A percentile compares a stretch with the other conserved stretches of the same genome.
phyloP scores from a whole-genome alignment of 2,329 filamentous ascomycete genomes.

The Talaromyces sp. region DNA sequence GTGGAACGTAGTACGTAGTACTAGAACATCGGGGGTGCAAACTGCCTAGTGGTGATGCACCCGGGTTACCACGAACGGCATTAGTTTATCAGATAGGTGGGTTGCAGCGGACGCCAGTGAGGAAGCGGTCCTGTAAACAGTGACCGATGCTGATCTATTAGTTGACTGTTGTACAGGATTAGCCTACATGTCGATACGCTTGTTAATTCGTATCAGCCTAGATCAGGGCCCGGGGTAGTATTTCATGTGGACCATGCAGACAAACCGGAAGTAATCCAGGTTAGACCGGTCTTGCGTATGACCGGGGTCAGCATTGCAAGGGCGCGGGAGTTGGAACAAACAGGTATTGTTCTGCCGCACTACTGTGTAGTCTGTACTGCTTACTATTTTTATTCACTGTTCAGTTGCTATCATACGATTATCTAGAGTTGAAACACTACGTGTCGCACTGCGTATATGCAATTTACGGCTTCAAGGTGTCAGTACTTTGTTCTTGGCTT shows the following conservation, averaged over 20 bases:
- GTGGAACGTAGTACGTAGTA: background rate
- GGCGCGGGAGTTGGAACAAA: too few relatives aligned
- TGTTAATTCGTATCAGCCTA: background rate
- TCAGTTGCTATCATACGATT: background rate
- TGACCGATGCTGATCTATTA: background rate
- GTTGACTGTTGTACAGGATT: background rate
- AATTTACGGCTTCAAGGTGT: background rate
- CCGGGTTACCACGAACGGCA: background rate
- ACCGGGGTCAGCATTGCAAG: background rate
- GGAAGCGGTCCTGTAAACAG: background rate
- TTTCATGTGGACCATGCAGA: background rate
- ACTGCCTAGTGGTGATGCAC: background rate
- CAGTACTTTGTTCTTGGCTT: background rate
- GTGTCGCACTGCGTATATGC: background rate
- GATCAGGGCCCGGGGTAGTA: background rate
- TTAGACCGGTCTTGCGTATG: too few relatives aligned
- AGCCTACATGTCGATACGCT: background rate
- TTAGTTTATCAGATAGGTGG: background rate
- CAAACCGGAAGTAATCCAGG: background rate
- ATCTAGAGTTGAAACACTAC: background rate
- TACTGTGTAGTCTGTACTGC: too few relatives aligned
- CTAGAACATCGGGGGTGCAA: background rate
- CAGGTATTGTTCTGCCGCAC: too few relatives aligned
- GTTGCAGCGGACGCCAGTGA: background rate
- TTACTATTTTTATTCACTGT: too few relatives aligned